A percentile compares a stretch with the other conserved stretches of the same genome.
Conservation (phyloP, 805 yeast species). For the Starmerella stellata region DNA sequence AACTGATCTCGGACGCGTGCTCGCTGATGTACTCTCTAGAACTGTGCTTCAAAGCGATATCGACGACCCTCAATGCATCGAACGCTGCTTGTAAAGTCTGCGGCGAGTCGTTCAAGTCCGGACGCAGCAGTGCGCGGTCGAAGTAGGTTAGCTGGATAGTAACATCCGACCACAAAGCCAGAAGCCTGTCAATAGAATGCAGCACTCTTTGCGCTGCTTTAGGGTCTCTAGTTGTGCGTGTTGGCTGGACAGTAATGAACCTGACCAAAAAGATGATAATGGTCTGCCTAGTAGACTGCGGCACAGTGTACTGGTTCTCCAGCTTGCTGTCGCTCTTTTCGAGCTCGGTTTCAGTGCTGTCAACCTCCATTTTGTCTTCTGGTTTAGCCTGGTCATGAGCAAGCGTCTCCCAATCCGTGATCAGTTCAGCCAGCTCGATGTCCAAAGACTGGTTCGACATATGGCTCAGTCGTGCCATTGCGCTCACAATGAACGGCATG, state of each 20-base stretch:
- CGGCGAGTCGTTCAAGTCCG: constrained; percentile 44
- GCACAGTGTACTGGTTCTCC: constrained; percentile 32
- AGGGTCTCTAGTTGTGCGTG: constrained; percentile 45
- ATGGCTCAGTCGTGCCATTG: constrained; percentile 77
- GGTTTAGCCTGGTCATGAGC: constrained; percentile 8
- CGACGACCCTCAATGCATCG: constrained; percentile 79
- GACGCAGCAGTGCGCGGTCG: constrained; percentile 65
- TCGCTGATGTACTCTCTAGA: constrained; percentile 59
- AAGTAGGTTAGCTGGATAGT: constrained; percentile 72
- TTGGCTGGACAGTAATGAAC: constrained; percentile 60
- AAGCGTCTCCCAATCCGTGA: constrained; percentile 58
- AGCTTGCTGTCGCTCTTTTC: not conserved
- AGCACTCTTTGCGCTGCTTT: constrained; percentile 68
- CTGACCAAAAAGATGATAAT: constrained; percentile 77
- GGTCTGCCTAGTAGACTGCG: constrained; percentile 69
- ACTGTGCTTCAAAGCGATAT: constrained; percentile 66
- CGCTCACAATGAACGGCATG: constrained; percentile 70
- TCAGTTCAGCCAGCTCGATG: constrained; percentile 71
- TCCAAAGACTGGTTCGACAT: constrained; percentile 71
- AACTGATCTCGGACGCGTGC: constrained; percentile 50
- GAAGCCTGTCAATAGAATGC: constrained; percentile 51
- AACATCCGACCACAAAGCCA: constrained; percentile 79
- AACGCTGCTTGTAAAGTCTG: constrained; percentile 54
- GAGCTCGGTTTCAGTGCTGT: not conserved
- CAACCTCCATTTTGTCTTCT: constrained; percentile 24